Percentiles rank a stretch among this genome's conserved stretches.
These are phyloP conservation scores for Botrytis porri DNA, from an alignment of 2,329 filamentous ascomycete genomes.

Conservation along the genomic window DNA sequence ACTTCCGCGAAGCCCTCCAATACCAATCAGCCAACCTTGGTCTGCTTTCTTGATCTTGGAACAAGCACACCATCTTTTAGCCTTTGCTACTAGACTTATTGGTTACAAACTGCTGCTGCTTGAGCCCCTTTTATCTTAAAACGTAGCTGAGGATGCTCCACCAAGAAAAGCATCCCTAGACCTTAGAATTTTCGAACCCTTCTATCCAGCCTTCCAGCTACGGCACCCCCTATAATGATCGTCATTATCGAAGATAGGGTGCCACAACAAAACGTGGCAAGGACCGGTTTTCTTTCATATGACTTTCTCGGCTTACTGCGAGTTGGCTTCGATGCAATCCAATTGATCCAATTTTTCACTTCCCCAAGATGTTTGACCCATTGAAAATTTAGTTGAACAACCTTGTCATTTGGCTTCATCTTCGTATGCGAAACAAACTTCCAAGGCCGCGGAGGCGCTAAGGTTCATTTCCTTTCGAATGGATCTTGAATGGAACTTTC, in stretches of 20 bases:
- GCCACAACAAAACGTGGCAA: constrained; percentile 18
- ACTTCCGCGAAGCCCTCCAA: constrained; percentile 13
- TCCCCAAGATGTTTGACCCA: background rate
- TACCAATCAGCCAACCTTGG: background rate
- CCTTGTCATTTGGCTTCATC: constrained; percentile 1
- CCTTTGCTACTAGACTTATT: background rate
- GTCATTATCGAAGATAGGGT: constrained; percentile 16
- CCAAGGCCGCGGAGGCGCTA: background rate
- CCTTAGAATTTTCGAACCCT: background rate
- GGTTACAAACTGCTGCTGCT: constrained; percentile 1
- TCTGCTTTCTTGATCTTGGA: constrained; percentile 10
- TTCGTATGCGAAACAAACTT: constrained; percentile 6
- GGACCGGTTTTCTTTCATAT: constrained; percentile 14
- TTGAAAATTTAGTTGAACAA: background rate
- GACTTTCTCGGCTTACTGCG: background rate
- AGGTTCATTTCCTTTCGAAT: constrained; percentile 18
- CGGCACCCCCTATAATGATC: constrained; percentile 15
- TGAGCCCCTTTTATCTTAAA: constrained; percentile 13
- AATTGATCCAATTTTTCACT: background rate
- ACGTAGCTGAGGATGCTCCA: constrained; percentile 9
- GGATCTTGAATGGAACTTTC: constrained; percentile 11
- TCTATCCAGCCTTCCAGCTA: constrained; percentile 13
- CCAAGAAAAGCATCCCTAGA: background rate
- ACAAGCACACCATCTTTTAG: background rate
- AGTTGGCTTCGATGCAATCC: background rate